Conservation (phyloP, 148 eudicot species). For the Euryodendron excelsum region DNA sequence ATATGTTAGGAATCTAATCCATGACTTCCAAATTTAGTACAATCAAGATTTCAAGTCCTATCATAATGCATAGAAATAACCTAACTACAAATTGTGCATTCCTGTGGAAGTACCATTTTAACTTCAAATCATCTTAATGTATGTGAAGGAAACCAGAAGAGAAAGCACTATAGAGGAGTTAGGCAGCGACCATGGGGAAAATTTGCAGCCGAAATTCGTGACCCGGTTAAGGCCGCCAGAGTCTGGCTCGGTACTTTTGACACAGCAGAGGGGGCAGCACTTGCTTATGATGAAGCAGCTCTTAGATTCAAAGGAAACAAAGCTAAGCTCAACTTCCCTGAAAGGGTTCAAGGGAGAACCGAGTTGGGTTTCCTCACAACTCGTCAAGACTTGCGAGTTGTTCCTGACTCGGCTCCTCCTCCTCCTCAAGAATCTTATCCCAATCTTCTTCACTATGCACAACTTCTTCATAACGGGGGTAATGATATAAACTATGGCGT, state of each 20-base stretch:
- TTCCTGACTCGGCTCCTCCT: neutral
- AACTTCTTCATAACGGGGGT: neutral
- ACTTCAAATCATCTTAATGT: too few relatives aligned
- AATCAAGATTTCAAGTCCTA: too few relatives aligned
- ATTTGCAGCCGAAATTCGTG: too few relatives aligned
- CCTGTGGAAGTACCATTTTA: too few relatives aligned
- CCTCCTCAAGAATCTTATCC: constrained; percentile 18
- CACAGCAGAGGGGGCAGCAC: constrained; percentile 61
- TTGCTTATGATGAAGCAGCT: constrained; percentile 66
- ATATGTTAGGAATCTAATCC: too few relatives aligned
- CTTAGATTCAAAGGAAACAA: constrained; percentile 60
- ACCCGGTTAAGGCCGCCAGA: constrained; percentile 16
- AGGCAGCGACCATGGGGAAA: too few relatives aligned
- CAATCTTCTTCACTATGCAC: neutral
- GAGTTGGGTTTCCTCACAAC: neutral
- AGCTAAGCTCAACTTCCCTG: constrained; percentile 65
- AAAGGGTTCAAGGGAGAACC: constrained; percentile 38
- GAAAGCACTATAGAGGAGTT: too few relatives aligned
- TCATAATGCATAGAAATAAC: too few relatives aligned
- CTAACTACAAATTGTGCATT: too few relatives aligned
- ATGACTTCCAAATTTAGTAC: too few relatives aligned
- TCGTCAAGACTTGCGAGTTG: neutral
- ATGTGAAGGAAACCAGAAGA: constrained; percentile 2
- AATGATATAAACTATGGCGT: neutral
- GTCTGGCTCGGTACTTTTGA: constrained; percentile 70